Base-by-base conservation (phyloP, 257 asterid species). In the Scutellaria barbata region DNA sequence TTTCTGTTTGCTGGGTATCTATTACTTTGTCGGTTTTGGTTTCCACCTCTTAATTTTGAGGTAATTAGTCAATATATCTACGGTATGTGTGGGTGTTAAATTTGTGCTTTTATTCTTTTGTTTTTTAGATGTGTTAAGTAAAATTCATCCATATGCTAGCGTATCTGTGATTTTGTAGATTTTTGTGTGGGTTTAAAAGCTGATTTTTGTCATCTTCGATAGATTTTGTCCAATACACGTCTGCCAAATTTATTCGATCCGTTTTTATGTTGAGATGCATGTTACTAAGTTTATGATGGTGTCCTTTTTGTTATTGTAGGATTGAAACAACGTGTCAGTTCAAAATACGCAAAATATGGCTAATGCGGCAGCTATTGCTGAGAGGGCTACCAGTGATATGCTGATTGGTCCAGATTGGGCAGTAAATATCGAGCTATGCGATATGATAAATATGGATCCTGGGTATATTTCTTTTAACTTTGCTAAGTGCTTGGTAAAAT, bases 321-420 rank as follows among this genome's bases (percentile, higher is more conserved):
- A 40, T 63, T 37, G 33, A 54, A 76, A 71, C 70, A 56, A 70
- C 61, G 74, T 30, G 35, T 18, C 54, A n/a, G 59, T 52, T 63
- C 46, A 50, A 64, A 79, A 39, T 52, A 46, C 59, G 65, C 57
- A 55, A 81, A 72, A 79, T 53, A 95, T 95, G 99, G 95, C 93
- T 17, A 91, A 81, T 71, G 98, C 95, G 13, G 98, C 86, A 18
- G 89, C 92, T 47, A 74, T 91, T 85, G 95, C 96, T 67, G 99
- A 95, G 82, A 89, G 99, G 81, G 99, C 99, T 33, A 95, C 98
- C 4, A 89, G 93, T 83, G 99, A 95, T 76, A 63, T 81, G 85
- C 84, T 95, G 85, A 83, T 80, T 79, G 99, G 98, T 79, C 99
- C 99, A 50, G 99, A 95, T 79, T 95, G 99, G 99, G 96, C 98